Percentiles rank a stretch among this genome's conserved stretches.
phyloP scores from a whole-genome alignment of 2,329 filamentous ascomycete genomes.

The Eurotiales sp. region DNA sequence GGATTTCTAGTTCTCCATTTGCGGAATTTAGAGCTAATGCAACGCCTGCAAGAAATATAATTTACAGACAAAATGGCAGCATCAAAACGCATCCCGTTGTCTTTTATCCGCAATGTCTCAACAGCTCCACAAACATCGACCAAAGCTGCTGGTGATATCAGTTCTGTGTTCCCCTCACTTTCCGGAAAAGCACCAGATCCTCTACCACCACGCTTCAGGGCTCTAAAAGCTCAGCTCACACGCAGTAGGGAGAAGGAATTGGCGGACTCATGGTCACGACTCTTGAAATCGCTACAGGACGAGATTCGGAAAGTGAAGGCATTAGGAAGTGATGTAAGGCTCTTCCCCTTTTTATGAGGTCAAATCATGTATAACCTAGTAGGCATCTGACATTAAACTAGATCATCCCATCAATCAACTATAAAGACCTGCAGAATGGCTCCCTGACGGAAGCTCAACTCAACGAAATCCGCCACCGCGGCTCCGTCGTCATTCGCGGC shows the following conservation, averaged over 20 bases:
- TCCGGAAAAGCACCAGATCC: slow-evolving; percentile 33
- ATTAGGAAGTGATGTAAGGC: slow-evolving; percentile 38
- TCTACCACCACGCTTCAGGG: slow-evolving; percentile 40
- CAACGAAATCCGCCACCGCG: slow-evolving; percentile 55
- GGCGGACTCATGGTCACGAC: slow-evolving; percentile 38
- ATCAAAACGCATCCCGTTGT: neutral
- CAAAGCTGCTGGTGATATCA: slow-evolving; percentile 46
- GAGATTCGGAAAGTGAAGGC: slow-evolving; percentile 40
- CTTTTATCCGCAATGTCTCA: slow-evolving; percentile 1
- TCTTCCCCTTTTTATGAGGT: no score
- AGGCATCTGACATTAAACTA: slow-evolving; percentile 14
- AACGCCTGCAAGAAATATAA: no score
- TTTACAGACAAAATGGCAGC: neutral
- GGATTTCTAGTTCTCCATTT: no score
- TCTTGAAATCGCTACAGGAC: slow-evolving; percentile 36
- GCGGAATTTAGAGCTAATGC: no score
- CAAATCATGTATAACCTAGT: neutral
- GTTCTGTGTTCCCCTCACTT: slow-evolving; percentile 46
- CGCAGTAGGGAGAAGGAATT: slow-evolving; percentile 37
- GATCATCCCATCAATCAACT: slow-evolving; percentile 43
- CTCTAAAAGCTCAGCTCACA: slow-evolving; percentile 38
- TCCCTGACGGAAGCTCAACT: neutral
- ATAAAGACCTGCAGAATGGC: slow-evolving; percentile 28
- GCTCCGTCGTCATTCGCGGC: slow-evolving; percentile 61
- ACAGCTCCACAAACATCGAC: slow-evolving; percentile 26